A percentile compares a stretch with the other conserved stretches of the same genome.
Conservation (phyloP, 2,329 filamentous ascomycete genomes). For the Pseudonectria buxi region DNA sequence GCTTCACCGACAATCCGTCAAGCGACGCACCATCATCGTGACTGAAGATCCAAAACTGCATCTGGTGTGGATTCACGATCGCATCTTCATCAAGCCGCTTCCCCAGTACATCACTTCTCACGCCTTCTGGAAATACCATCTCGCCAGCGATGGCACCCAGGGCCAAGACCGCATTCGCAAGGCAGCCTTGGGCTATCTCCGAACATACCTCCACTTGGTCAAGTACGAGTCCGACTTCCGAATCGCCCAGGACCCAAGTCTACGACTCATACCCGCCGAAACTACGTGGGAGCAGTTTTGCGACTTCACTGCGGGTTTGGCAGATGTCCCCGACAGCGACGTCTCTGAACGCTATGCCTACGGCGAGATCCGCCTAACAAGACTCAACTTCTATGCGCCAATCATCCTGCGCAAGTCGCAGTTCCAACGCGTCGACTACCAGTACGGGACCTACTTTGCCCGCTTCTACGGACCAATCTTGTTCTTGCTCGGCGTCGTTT, state of each 20-base stretch:
- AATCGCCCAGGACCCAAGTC: slow-evolving; percentile 20
- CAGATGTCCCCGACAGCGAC: slow-evolving; percentile 16
- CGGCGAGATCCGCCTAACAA: slow-evolving; percentile 32
- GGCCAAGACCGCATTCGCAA: slow-evolving; percentile 2
- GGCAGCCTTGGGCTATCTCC: slow-evolving; percentile 29
- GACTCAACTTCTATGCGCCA: slow-evolving; percentile 25
- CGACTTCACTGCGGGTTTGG: slow-evolving; percentile 23
- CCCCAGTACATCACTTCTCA: slow-evolving; percentile 29
- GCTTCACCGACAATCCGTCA: slow-evolving; percentile 32
- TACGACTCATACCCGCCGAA: slow-evolving; percentile 20
- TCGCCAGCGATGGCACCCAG: slow-evolving; percentile 4
- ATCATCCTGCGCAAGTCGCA: slow-evolving; percentile 14
- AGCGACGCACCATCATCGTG: slow-evolving; percentile 31
- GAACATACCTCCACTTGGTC: slow-evolving; percentile 29
- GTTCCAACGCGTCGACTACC: slow-evolving; percentile 17
- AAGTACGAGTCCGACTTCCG: slow-evolving; percentile 28
- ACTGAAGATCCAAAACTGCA: slow-evolving; percentile 35
- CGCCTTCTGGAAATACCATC: slow-evolving; percentile 26
- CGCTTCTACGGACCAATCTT: slow-evolving; percentile 17
- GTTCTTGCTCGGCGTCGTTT: slow-evolving; percentile 16
- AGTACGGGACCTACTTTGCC: slow-evolving; percentile 18
- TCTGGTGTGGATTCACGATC: slow-evolving; percentile 33
- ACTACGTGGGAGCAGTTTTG: slow-evolving; percentile 24
- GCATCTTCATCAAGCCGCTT: slow-evolving; percentile 37
- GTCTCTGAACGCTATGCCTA: slow-evolving; percentile 28